Base-by-base conservation (phyloP, 768 basidiomycete species). In the Rhizopogon rudus region DNA sequence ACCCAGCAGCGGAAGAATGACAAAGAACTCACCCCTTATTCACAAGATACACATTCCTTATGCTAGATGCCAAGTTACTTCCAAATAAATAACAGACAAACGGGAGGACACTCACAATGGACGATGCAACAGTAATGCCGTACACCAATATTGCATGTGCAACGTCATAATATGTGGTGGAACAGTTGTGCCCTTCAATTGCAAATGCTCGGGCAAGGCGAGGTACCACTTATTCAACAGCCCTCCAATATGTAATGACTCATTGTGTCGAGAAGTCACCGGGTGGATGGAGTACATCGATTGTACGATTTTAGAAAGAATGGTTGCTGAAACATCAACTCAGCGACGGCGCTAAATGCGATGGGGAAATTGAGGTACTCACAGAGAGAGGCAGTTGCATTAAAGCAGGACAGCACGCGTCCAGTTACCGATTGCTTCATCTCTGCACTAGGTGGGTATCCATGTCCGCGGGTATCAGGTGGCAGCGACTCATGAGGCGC, bases 101-200 rank as follows among this genome's bases (percentile, higher is more conserved):
- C 25, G 6, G 51, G 20, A 17, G 12, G 55, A 37, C 22, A 75
- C 87, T 72, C 66, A 90, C 88, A 91, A 91, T 10, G 89, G 89
- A 16, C 89, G 81, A 67, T 91, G 88, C 49, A 91, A 70, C 29
- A 92, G 65, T 33, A 92, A 66, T 22, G 85, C 82, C 10, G 87
- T 81, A 64, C 87, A 88, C 90, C 90, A 92, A 63, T 91, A 91
- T 63, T 89, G 86, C 88, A 91, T 87, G 64, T 91, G 89, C 49
- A 92, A 71, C 40, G 86, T 87, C 54, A 91, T 70, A 25, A 88
- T 71, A 60, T 88, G 84, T 4, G 88, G 87, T 2, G 78, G 77
- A 6, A 80, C 80, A 17, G 74, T 65, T 14, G 69, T 17, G 14
- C 75, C 77, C 25, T 88, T 86, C 61, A 81, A 82, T 40, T 84